Conservation (phyloP, 305 asterid species). For the Striga hermonthica region DNA sequence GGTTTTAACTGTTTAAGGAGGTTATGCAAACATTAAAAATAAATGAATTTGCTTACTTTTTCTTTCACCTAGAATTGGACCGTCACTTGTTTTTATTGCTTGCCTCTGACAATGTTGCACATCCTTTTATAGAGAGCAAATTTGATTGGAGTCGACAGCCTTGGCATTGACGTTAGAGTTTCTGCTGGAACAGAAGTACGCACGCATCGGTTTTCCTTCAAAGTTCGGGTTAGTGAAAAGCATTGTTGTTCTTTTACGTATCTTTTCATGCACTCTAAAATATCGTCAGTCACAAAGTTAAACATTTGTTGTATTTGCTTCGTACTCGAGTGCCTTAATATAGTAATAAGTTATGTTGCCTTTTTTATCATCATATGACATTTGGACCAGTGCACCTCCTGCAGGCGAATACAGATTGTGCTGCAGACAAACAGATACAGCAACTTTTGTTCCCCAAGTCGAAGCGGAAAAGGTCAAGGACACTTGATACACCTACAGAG, state of each 20-base stretch:
- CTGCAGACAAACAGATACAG: conserved; percentile 77
- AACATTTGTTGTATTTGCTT: background rate
- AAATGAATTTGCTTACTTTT: too few relatives aligned
- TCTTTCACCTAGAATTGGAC: too few relatives aligned
- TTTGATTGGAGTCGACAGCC: conserved; percentile 78
- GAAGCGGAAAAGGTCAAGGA: conserved; percentile 48
- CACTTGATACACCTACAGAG: conserved; percentile 39
- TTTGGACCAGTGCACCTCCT: conserved; percentile 1
- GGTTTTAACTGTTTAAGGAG: background rate
- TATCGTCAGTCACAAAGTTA: background rate
- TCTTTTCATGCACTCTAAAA: background rate
- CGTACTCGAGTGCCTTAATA: background rate
- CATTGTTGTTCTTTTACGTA: background rate
- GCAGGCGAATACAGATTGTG: conserved; percentile 62
- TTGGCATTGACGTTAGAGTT: conserved; percentile 77
- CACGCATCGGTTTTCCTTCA: conserved; percentile 78
- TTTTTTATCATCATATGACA: background rate
- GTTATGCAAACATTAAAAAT: too few relatives aligned
- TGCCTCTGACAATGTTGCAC: conserved; percentile 7
- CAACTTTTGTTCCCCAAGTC: conserved; percentile 72
- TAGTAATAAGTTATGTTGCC: background rate
- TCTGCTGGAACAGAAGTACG: conserved; percentile 61
- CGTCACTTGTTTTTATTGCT: too few relatives aligned
- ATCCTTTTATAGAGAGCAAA: conserved; percentile 51
- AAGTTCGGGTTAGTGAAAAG: conserved; percentile 53